Evolutionary conservation across 805 yeast species (phyloP), one percentile per base, ranked within the genome.

Genomic region (Blastobotrys terrestris): DNA sequence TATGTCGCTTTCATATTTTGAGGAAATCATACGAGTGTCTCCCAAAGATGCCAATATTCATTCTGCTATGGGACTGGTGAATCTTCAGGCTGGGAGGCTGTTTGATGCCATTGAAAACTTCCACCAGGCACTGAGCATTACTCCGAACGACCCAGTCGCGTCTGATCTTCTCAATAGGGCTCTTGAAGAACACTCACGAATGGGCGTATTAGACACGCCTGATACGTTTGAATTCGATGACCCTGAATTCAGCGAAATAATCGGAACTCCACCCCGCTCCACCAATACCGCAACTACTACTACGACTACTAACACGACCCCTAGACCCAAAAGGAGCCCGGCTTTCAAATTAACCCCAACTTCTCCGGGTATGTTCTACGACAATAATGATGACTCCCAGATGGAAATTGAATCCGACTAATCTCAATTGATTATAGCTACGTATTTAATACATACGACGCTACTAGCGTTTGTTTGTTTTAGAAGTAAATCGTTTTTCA

Each of bases 111-210:
- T 92, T 40, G 86, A 84, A 57, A 74, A 78, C 31, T 72, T 94
- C 50, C 97, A 92, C 65, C 83, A 80, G 60, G 92, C 97, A 0
- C 72, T 94, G 51, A 86, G 95, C 0, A 69, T 91, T 2, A 70
- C 81, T 7, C 91, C 96, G 1, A 77, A 81, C 43, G 96, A 92
- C 65, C 85, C 92, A 0, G 85, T 90, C 15, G 94, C 97, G 0
- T 73, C 81, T 8, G 97, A 92, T 62, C 68, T 94, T 46, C 71
- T 94, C 55, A 80, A 80, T 58, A 77, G 95, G 57, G 97, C 98
- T 0, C 53, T 61, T 21, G 58, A 57, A 13, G 63, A 59, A 31
- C 53, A 55, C 20, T 48, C 58, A 3, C 31, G 41, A 6, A 21
- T n/a, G 26, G 55, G 53, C 8, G 16, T 47, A 41, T 41, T 20